These are phyloP conservation scores for Malus hybrid DNA, from an alignment of 331 rosid genomes.

Conservation along the genomic window DNA sequence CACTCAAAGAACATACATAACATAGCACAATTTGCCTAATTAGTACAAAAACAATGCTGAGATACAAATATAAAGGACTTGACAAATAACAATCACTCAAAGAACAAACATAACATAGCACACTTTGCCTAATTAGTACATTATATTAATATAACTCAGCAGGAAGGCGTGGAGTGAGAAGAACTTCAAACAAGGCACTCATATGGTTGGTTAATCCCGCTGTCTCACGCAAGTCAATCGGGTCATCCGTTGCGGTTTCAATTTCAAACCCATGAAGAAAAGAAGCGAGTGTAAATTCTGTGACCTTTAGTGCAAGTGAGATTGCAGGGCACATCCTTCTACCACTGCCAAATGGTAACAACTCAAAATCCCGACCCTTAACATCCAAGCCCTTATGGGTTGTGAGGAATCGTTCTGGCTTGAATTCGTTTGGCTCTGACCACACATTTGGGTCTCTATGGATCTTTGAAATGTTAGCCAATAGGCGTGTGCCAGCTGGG, in stretches of 20 bases:
- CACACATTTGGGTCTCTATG: background rate
- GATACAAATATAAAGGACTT: no score
- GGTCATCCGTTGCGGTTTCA: background rate
- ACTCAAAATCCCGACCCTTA: background rate
- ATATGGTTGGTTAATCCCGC: background rate
- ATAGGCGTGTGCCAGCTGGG: background rate
- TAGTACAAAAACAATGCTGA: no score
- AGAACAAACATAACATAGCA: background rate
- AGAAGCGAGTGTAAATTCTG: background rate
- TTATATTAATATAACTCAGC: background rate
- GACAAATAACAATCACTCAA: no score
- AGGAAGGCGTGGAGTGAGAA: background rate
- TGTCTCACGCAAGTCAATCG: background rate
- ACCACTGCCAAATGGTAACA: background rate
- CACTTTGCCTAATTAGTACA: background rate
- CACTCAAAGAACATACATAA: no score
- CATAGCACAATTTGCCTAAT: background rate
- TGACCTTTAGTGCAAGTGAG: background rate
- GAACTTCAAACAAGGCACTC: background rate
- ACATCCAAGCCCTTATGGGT: background rate
- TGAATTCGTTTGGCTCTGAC: background rate
- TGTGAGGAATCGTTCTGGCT: background rate
- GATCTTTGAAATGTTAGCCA: background rate
- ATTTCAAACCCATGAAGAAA: background rate
- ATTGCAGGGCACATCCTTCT: slow-evolving; percentile 1